Evolutionary conservation across 2,329 filamentous ascomycete genomes (phyloP), one percentile per base, ranked within the genome.

Genomic region (Phyllosticta paracitricarpa): DNA sequence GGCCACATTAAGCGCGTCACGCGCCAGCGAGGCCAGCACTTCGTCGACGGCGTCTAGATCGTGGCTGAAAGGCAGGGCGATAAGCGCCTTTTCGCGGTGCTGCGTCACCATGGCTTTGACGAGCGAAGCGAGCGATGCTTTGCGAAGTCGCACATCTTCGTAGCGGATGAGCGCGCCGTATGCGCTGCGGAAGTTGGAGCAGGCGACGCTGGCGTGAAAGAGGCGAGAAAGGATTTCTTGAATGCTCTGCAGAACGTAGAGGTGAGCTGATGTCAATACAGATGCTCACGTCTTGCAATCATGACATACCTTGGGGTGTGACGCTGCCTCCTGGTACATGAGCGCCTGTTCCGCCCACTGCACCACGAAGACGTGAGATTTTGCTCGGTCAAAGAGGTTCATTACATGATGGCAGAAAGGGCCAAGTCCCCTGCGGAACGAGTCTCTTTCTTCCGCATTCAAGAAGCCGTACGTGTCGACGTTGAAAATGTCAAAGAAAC

Each of bases 381-480:
- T 88, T 53, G 84, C 82, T 66, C 83, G 84, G 71, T 97, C 92
- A 69, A 89, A 97, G 1, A 99, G 80, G 22, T 84, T 81, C 12
- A 92, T 83, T 57, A 97, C 83, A 72, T 99, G 94, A 52, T 87
- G 85, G 73, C 95, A 95, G 75, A 97, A 99, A 64, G 84, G 86
- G 4, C 90, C 83, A 51, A 92, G 80, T 1, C 93, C 94, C 61
- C 84, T 84, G 69, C 91, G 81, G 69, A 88, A 86, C 58, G 72
- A 78, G 59, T 80, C 78, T 12, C 86, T 87, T 66, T 96, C 90
- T 2, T 87, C 84, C 25, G 90, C 84, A 59, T 89, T 86, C 24
- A 97, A 80, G 14, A 96, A 82, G 8, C 85, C 84, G 53, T 78
- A 76, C 7, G 78, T 81, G 63, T 80, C 76, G 12, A 66, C 64